Conservation (phyloP, 176 grass and related monocot genomes). For the Triticum turgidum region DNA sequence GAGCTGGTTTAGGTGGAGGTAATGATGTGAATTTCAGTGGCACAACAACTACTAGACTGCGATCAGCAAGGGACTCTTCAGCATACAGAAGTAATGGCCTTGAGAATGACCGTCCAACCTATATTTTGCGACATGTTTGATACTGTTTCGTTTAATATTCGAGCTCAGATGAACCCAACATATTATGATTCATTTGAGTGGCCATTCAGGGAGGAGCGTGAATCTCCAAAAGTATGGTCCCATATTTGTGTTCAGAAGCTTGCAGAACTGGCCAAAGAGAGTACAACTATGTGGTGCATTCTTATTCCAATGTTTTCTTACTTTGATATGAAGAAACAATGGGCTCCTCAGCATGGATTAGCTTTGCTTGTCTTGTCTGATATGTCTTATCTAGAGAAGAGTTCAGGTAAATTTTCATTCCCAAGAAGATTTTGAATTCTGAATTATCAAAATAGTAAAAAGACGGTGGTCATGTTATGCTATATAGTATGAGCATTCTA, state of each 20-base stretch:
- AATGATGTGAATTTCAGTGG: conserved; percentile 56
- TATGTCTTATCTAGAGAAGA: conserved; percentile 70
- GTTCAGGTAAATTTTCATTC: conserved; percentile 52
- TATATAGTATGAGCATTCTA: not conserved
- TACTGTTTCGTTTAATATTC: too few relatives aligned
- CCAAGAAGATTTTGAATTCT: conserved; percentile 3
- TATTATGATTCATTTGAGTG: conserved; percentile 1
- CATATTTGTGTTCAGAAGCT: conserved; percentile 86
- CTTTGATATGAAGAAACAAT: conserved; percentile 71
- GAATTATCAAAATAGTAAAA: not conserved
- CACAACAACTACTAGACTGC: conserved; percentile 34
- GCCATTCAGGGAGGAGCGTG: conserved; percentile 63
- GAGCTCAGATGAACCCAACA: too few relatives aligned
- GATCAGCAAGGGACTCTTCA: too few relatives aligned
- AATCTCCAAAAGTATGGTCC: conserved; percentile 78
- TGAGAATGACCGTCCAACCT: too few relatives aligned
- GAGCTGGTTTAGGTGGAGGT: conserved; percentile 59
- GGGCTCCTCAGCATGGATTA: conserved; percentile 65
- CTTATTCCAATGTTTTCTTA: conserved; percentile 72
- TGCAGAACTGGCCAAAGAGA: conserved; percentile 88
- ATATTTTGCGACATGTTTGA: too few relatives aligned
- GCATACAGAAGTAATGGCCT: too few relatives aligned
- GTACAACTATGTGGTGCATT: conserved; percentile 72
- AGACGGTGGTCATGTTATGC: not conserved
- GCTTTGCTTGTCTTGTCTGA: conserved; percentile 88